Percentiles rank a stretch among this genome's conserved stretches.
These are phyloP conservation scores for Aspergillus sp. DNA, from an alignment of 2,329 filamentous ascomycete species.

Conservation along the genomic window DNA sequence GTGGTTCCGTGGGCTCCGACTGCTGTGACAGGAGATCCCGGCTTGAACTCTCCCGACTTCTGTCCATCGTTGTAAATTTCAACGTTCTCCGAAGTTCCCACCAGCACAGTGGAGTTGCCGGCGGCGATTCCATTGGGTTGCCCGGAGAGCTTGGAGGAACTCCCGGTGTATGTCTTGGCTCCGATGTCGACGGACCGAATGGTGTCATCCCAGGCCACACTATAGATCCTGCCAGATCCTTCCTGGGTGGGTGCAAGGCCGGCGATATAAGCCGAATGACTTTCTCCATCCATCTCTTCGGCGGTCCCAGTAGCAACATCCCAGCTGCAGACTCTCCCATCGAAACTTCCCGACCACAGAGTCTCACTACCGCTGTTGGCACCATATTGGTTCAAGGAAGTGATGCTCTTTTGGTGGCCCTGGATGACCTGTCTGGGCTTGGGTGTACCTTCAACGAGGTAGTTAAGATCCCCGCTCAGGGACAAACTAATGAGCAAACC, in stretches of 20 bases:
- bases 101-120: slow-evolving; percentile 45
- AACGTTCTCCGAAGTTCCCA: slow-evolving; percentile 54
- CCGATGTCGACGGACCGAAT: slow-evolving; percentile 69
- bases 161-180: slow-evolving; percentile 66
- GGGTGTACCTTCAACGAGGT: slow-evolving; percentile 64
- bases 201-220: slow-evolving; percentile 89
- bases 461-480: slow-evolving; percentile 81
- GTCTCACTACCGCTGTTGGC: slow-evolving; percentile 47
- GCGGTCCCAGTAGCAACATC: slow-evolving; percentile 63
- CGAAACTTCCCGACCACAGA: slow-evolving; percentile 84
- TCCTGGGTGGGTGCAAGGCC: slow-evolving; percentile 56
- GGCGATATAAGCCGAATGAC: slow-evolving; percentile 77
- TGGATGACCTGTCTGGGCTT: slow-evolving; percentile 65
- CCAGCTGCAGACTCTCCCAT: slow-evolving; percentile 81
- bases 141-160: slow-evolving; percentile 57
- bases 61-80: slow-evolving; percentile 51
- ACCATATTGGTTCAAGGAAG: slow-evolving; percentile 56
- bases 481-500: slow-evolving; percentile 85
- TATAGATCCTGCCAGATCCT: slow-evolving; percentile 59
- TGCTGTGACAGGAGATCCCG: slow-evolving; percentile 58
- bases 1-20: slow-evolving; percentile 60
- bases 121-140: slow-evolving; percentile 71
- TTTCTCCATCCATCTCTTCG: slow-evolving; percentile 65
- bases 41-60: slow-evolving; percentile 52
- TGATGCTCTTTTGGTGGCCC: slow-evolving; percentile 88